Conservation (phyloP, 305 asterid genomes). For the Solanum hybrid region DNA sequence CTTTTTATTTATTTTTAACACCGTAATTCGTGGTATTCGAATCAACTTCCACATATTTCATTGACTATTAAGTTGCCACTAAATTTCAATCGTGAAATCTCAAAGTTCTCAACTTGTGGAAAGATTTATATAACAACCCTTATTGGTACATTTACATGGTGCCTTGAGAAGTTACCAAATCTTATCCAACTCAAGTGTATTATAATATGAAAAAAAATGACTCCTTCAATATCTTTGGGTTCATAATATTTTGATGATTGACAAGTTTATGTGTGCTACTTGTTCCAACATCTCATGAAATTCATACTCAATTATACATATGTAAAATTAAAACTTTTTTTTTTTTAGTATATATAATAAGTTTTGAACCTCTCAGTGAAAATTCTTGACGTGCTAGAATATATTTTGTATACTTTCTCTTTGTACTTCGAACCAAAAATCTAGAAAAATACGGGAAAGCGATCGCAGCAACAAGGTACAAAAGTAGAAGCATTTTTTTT, state of each 20-base stretch:
- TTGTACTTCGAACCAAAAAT: neutral
- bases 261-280: neutral
- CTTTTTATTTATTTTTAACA: too few relatives aligned
- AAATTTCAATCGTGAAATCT: too few relatives aligned
- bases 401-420: neutral
- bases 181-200: neutral
- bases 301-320: neutral
- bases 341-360: too few relatives aligned
- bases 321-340: neutral
- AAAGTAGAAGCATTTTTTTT: neutral
- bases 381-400: neutral
- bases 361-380: neutral
- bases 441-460: neutral
- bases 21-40: neutral
- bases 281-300: neutral
- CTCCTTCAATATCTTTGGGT: neutral
- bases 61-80: too few relatives aligned
- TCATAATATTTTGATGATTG: neutral
- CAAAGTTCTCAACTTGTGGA: neutral
- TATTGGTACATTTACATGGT: neutral
- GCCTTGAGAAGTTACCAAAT: neutral
- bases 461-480: neutral
- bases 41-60: neutral
- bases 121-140: neutral
- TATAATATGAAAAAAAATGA: neutral